phyloP scores from a whole-genome alignment of 305 asterid genomes.

The Fraxinus velutina region DNA sequence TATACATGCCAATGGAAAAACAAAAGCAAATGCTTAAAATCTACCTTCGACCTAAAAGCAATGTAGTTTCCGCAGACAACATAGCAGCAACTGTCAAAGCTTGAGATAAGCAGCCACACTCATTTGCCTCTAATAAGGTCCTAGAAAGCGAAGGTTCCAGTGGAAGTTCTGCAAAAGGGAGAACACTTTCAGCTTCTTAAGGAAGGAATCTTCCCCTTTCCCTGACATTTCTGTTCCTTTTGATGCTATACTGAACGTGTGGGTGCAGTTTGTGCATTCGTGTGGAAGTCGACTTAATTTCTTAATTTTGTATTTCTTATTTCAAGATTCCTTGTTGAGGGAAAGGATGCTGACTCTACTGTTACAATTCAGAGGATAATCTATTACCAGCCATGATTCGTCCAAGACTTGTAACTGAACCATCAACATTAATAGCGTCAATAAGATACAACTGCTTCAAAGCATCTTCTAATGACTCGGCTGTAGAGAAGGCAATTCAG shows the following conservation, averaged over 20 bases:
- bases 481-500: constrained; percentile 45
- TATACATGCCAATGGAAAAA: constrained; percentile 16
- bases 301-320: neutral
- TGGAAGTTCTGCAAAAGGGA: constrained; percentile 77
- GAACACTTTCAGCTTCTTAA: constrained; percentile 20
- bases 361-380: constrained; percentile 11
- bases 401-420: constrained; percentile 74
- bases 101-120: constrained; percentile 74
- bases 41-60: constrained; percentile 73
- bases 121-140: constrained; percentile 89
- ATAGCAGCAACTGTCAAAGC: constrained; percentile 91
- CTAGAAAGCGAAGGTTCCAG: constrained; percentile 93
- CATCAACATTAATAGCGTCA: constrained; percentile 86
- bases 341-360: neutral
- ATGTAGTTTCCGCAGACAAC: constrained; percentile 85
- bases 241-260: neutral
- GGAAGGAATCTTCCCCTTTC: neutral
- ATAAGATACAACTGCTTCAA: constrained; percentile 78
- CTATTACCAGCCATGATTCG: constrained; percentile 78
- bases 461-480: constrained; percentile 90
- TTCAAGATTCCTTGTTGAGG: neutral
- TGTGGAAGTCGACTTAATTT: neutral
- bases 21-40: constrained; percentile 8
- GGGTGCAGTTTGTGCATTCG: neutral
- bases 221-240: constrained; percentile 3